A percentile compares a stretch with the other conserved stretches of the same genome.
phyloP scores from a whole-genome alignment of 2,329 filamentous ascomycete species.

The Amphichorda felina region DNA sequence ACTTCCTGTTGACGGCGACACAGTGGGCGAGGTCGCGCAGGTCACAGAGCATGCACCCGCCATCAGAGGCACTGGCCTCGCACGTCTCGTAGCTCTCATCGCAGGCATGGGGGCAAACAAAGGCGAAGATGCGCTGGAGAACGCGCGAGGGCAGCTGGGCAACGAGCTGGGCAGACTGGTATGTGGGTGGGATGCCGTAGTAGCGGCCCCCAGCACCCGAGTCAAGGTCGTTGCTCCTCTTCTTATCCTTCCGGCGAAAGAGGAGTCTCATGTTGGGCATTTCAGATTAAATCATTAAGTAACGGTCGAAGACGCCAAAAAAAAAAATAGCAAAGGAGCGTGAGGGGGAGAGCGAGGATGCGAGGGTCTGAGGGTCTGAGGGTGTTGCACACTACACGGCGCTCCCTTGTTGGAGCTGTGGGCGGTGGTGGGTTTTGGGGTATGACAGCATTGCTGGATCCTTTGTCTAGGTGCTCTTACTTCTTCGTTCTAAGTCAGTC shows the following conservation, averaged over 20 bases:
- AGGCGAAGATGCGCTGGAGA: conserved; percentile 65
- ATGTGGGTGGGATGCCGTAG: conserved; percentile 22
- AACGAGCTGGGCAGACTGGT: conserved; percentile 28
- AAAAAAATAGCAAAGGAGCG: background rate
- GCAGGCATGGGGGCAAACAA: conserved; percentile 70
- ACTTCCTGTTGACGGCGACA: conserved; percentile 60
- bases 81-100: conserved; percentile 74
- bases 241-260: conserved; percentile 25
- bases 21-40: conserved; percentile 78
- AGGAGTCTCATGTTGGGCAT: conserved; percentile 19
- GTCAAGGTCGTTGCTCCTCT: conserved; percentile 6
- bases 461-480: too few relatives aligned
- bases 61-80: conserved; percentile 66
- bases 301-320: background rate
- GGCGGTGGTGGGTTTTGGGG: too few relatives aligned
- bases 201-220: too few relatives aligned
- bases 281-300: background rate
- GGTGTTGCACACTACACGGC: too few relatives aligned
- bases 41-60: conserved; percentile 89
- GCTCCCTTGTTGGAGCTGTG: too few relatives aligned
- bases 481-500: too few relatives aligned
- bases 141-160: conserved; percentile 53
- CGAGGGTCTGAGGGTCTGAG: too few relatives aligned
- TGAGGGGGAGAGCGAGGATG: background rate
- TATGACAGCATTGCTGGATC: too few relatives aligned